These are phyloP conservation scores for Adansonia madagascariensis DNA, from an alignment of 441 rosid species.

Conservation along the genomic window DNA sequence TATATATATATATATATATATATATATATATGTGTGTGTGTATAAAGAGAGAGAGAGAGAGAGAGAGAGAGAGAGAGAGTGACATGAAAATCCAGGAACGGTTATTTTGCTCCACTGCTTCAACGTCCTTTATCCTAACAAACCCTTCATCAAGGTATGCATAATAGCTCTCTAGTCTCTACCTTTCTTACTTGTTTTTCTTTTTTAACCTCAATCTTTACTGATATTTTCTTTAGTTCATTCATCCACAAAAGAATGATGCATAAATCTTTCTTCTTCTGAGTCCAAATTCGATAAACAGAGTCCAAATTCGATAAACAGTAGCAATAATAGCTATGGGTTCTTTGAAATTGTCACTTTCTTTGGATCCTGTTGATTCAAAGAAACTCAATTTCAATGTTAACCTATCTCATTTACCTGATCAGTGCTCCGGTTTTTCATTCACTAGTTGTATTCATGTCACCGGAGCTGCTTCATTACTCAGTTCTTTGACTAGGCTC, in stretches of 20 bases:
- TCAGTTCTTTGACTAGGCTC: slow-evolving; percentile 44
- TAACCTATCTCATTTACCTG: slow-evolving; percentile 46
- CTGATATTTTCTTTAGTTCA: neutral
- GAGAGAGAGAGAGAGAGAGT: neutral
- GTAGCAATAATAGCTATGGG: slow-evolving; percentile 42
- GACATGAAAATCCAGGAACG: slow-evolving; percentile 12
- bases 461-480: slow-evolving; percentile 35
- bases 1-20: too few relatives aligned
- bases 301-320: too few relatives aligned
- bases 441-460: slow-evolving; percentile 36
- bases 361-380: slow-evolving; percentile 53
- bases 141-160: slow-evolving; percentile 21
- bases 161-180: neutral
- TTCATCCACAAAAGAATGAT: neutral
- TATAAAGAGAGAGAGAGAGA: too few relatives aligned
- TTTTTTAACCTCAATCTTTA: neutral
- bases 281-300: neutral
- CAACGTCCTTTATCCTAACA: slow-evolving; percentile 27
- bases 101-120: slow-evolving; percentile 39
- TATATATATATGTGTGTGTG: too few relatives aligned
- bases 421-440: slow-evolving; percentile 44
- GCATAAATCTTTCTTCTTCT: neutral
- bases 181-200: neutral
- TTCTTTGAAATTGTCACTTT: slow-evolving; percentile 51
- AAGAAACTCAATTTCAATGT: slow-evolving; percentile 46